phyloP scores from a whole-genome alignment of 1,139 yeast species.

The Candida glucosophila region DNA sequence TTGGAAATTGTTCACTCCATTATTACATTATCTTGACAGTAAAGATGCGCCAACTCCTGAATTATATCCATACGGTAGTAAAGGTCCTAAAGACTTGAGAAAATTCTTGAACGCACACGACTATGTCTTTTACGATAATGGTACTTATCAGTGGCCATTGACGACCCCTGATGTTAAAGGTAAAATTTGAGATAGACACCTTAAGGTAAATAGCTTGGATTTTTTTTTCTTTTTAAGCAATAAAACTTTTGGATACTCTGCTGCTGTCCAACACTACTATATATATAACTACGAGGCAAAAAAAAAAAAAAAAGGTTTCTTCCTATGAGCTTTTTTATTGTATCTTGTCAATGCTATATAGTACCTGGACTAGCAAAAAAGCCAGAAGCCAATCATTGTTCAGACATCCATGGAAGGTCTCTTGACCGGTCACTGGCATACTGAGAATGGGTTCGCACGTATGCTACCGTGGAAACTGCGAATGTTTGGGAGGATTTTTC shows the following conservation, averaged over 20 bases:
- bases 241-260: background rate
- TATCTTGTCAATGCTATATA: no score
- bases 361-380: no score
- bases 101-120: conserved; percentile 62
- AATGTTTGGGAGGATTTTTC: conserved; percentile 72
- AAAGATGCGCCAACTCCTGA: conserved; percentile 56
- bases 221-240: background rate
- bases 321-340: no score
- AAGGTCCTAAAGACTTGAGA: conserved; percentile 70
- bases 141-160: conserved; percentile 76
- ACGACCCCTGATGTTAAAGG: conserved; percentile 48
- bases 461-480: conserved; percentile 93
- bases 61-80: conserved; percentile 78
- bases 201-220: background rate
- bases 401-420: conserved; percentile 72
- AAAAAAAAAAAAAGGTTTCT: no score
- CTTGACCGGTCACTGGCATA: conserved; percentile 75
- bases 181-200: conserved; percentile 11
- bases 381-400: no score
- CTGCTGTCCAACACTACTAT: no score
- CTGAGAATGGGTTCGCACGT: conserved; percentile 72
- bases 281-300: no score
- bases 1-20: conserved; percentile 90
- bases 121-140: conserved; percentile 52
- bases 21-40: conserved; percentile 71